Conservation (phyloP, 106 monocot genomes). For the Hemerocallis citrina region DNA sequence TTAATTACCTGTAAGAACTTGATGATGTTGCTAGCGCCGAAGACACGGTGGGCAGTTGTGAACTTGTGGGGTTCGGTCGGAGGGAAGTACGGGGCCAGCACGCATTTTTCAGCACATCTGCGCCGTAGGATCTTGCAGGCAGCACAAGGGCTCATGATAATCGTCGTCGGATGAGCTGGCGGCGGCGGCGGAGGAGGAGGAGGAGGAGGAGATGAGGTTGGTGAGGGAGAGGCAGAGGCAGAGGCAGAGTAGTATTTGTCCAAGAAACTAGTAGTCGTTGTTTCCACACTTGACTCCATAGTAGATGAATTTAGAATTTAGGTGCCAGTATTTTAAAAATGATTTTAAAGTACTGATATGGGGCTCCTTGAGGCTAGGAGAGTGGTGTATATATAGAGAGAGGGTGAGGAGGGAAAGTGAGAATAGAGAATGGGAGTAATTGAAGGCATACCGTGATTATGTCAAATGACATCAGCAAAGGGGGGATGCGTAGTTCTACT, state of each 20-base stretch:
- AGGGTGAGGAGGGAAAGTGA: neutral
- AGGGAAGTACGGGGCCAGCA: conserved; percentile 59
- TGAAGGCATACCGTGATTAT: neutral
- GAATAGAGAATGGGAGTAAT: neutral
- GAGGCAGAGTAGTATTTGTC: conserved; percentile 9
- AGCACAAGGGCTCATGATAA: conserved; percentile 42
- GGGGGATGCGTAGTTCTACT: no score
- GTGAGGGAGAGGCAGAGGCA: neutral
- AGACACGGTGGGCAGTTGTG: conserved; percentile 50
- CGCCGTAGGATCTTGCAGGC: conserved; percentile 63
- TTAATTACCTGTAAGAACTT: conserved; percentile 37
- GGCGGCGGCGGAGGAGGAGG: conserved; percentile 8
- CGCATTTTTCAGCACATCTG: conserved; percentile 39
- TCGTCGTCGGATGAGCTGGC: neutral
- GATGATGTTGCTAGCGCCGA: conserved; percentile 68
- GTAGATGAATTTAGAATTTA: neutral
- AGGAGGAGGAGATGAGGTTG: conserved; percentile 6
- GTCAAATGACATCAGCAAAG: neutral
- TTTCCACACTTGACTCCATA: conserved; percentile 17
- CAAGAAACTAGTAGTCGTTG: conserved; percentile 3
- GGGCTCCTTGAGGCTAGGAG: neutral
- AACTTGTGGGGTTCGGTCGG: conserved; percentile 47
- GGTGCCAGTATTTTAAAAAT: no score
- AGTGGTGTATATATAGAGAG: conserved; percentile 4
- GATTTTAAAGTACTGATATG: neutral